These are phyloP conservation scores for Aspergillus nidulans DNA, from an alignment of 495 filamentous ascomycete species.

Conservation along the genomic window DNA sequence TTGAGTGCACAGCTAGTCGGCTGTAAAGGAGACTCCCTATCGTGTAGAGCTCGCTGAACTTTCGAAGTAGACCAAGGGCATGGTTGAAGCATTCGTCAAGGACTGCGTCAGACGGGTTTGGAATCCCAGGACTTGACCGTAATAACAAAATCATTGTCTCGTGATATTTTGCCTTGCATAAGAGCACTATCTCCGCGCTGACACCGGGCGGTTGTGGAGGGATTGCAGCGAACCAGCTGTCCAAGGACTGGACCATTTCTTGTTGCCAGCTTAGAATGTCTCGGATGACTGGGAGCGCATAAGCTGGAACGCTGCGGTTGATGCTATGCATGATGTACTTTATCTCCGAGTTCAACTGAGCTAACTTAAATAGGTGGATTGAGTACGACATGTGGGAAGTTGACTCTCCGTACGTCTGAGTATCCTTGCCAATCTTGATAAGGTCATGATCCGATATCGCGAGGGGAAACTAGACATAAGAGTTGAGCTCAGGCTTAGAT, in stretches of 20 bases:
- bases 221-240: constrained; percentile 29
- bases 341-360: constrained; percentile 43
- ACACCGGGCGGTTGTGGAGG: constrained; percentile 16
- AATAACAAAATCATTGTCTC: constrained; percentile 41
- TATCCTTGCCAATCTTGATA: neutral
- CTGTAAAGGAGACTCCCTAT: constrained; percentile 34
- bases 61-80: constrained; percentile 29
- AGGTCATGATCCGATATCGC: constrained; percentile 31
- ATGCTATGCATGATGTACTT: constrained; percentile 47
- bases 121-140: constrained; percentile 40
- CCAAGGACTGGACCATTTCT: constrained; percentile 32
- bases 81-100: constrained; percentile 35
- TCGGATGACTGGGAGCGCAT: constrained; percentile 35
- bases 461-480: constrained; percentile 23
- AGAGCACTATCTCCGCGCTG: constrained; percentile 20
- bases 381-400: constrained; percentile 37
- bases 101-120: constrained; percentile 32
- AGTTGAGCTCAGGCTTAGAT: neutral
- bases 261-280: constrained; percentile 39
- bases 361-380: constrained; percentile 40
- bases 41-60: constrained; percentile 32
- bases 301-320: constrained; percentile 31
- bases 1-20: constrained; percentile 37
- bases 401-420: neutral
- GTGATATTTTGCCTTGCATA: constrained; percentile 38